phyloP scores from a whole-genome alignment of 495 filamentous ascomycete species.

The Cryomyces antarcticus region DNA sequence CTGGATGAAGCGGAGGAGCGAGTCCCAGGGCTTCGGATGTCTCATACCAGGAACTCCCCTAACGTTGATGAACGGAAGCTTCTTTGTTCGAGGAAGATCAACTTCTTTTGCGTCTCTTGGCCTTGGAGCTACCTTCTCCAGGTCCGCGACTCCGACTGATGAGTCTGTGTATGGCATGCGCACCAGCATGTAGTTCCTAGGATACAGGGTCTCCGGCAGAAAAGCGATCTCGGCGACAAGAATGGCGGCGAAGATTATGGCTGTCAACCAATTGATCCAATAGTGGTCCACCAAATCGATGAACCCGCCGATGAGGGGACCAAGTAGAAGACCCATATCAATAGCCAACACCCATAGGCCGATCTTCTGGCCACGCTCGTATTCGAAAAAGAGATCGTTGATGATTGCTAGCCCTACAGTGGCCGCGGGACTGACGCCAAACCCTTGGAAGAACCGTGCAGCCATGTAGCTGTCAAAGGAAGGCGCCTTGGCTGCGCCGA shows the following conservation, averaged over 20 bases:
- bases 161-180: conserved; percentile 10
- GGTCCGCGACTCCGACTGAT: conserved; percentile 2
- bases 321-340: conserved; percentile 33
- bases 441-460: conserved; percentile 39
- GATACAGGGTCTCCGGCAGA: conserved; percentile 41
- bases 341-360: conserved; percentile 41
- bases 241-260: conserved; percentile 33
- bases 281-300: conserved; percentile 26
- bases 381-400: conserved; percentile 37
- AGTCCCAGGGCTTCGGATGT: conserved; percentile 33
- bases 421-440: conserved; percentile 35
- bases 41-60: conserved; percentile 29
- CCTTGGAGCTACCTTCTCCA: conserved; percentile 12
- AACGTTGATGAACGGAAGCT: conserved; percentile 29
- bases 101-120: not conserved
- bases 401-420: conserved; percentile 42
- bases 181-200: conserved; percentile 29
- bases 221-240: conserved; percentile 31
- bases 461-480: conserved; percentile 34
- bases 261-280: conserved; percentile 40
- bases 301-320: conserved; percentile 37
- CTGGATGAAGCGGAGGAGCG: conserved; percentile 25
- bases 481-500: conserved; percentile 28
- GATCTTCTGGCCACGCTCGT: conserved; percentile 39
- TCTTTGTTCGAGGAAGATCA: conserved; percentile 24